These are phyloP conservation scores for Melanopsichium pennsylvanicum DNA, from an alignment of 1,284 basidiomycete species.

Conservation along the genomic window DNA sequence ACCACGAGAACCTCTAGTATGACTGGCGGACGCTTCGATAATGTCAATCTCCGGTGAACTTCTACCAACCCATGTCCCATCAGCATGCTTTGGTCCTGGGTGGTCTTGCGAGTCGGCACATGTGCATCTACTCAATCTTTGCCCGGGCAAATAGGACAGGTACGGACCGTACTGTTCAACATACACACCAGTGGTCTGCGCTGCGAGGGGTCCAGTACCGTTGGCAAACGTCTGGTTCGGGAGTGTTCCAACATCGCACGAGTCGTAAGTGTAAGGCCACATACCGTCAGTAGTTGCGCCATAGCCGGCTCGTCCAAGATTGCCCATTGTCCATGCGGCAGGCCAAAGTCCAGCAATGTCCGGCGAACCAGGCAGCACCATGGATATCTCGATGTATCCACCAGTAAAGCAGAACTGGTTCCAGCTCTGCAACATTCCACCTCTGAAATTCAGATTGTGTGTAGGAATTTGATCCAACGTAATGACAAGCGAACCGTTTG, in stretches of 20 bases:
- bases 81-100: slow-evolving; percentile 54
- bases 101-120: slow-evolving; percentile 56
- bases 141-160: slow-evolving; percentile 58
- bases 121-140: slow-evolving; percentile 59
- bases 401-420: slow-evolving; percentile 65
- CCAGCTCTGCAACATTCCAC: slow-evolving; percentile 62
- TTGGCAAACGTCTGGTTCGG: slow-evolving; percentile 58
- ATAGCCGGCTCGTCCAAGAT: slow-evolving; percentile 80
- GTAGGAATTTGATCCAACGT: slow-evolving; percentile 65
- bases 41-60: slow-evolving; percentile 86
- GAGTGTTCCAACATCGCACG: slow-evolving; percentile 62
- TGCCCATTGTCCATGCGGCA: slow-evolving; percentile 62
- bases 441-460: slow-evolving; percentile 56
- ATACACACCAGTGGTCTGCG: slow-evolving; percentile 54
- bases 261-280: slow-evolving; percentile 67
- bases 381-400: slow-evolving; percentile 62
- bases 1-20: slow-evolving; percentile 38
- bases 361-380: slow-evolving; percentile 51
- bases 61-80: slow-evolving; percentile 67
- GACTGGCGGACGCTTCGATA: slow-evolving; percentile 72
- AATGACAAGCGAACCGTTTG: slow-evolving; percentile 50
- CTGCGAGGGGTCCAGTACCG: slow-evolving; percentile 57
- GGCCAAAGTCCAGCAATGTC: slow-evolving; percentile 57
- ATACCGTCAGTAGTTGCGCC: slow-evolving; percentile 73
- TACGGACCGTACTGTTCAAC: slow-evolving; percentile 50